A percentile compares a stretch with the other conserved stretches of the same genome.
Evolutionary conservation across 1,284 basidiomycete species (phyloP).

Genomic region (Pholiota adiposa): DNA sequence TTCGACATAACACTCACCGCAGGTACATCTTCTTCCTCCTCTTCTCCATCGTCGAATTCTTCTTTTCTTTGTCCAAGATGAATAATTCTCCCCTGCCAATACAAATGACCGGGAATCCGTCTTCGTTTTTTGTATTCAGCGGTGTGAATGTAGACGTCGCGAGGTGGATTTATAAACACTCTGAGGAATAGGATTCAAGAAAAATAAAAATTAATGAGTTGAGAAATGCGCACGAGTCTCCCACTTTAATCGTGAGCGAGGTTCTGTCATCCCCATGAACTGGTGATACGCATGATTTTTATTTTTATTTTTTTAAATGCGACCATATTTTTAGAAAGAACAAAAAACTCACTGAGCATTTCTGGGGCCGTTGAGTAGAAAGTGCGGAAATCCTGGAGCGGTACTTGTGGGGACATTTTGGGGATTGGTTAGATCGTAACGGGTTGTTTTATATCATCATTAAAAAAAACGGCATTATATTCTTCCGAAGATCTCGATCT

Average conservation of each 20-base stretch:
- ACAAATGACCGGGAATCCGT: neutral
- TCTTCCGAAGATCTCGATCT: neutral
- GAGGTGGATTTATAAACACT: neutral
- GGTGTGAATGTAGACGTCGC: neutral
- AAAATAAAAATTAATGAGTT: no score
- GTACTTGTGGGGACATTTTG: neutral
- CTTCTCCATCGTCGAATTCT: no score
- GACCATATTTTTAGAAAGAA: no score
- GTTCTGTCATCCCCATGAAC: neutral
- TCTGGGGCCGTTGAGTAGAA: neutral
- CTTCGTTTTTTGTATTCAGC: neutral
- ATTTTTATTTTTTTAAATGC: neutral
- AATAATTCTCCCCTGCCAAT: conserved; percentile 1
- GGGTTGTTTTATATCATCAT: neutral
- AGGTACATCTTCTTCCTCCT: neutral
- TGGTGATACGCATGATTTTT: neutral
- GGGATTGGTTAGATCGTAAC: neutral
- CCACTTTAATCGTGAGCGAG: neutral
- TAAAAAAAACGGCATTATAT: neutral
- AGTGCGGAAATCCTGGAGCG: neutral
- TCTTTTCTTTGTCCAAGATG: neutral
- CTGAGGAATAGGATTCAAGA: neutral
- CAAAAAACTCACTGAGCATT: neutral
- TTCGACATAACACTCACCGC: neutral
- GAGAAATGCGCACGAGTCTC: neutral